A percentile compares a stretch with the other conserved stretches of the same genome.
Evolutionary conservation across 371 early-diverging fungal species (phyloP).

Genomic region (Dinochytrium kinnereticum): DNA sequence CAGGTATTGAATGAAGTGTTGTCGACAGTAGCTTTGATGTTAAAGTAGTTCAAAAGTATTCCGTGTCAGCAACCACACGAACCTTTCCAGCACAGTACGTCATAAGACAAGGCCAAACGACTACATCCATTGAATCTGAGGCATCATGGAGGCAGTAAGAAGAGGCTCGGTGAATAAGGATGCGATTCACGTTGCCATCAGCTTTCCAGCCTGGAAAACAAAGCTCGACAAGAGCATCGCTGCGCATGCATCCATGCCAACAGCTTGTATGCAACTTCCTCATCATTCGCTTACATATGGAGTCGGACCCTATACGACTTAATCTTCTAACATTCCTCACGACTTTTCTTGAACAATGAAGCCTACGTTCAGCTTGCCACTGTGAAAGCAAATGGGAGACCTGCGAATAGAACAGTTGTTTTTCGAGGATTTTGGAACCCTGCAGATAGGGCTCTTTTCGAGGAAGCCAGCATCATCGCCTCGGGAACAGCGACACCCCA

Average conservation of each 20-base stretch:
- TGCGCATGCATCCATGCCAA: neutral
- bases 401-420: conserved; percentile 16
- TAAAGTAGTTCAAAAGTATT: neutral
- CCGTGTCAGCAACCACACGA: no score
- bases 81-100: no score
- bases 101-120: no score
- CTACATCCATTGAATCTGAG: no score
- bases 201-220: conserved; percentile 7
- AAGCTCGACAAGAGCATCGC: conserved; percentile 5
- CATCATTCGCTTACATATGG: neutral
- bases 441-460: neutral
- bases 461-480: conserved; percentile 8
- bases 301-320: neutral
- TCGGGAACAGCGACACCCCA: neutral
- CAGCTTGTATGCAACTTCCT: neutral
- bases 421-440: conserved; percentile 20
- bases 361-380: conserved; percentile 18
- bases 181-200: neutral
- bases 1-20: no score
- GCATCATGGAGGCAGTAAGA: no score
- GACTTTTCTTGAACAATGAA: neutral
- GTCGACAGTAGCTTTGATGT: no score
- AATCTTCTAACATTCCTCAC: neutral
- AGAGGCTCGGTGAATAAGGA: neutral
- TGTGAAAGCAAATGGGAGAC: neutral